Conservation (phyloP, 2,329 filamentous ascomycete species). For the Knufia fluminis region DNA sequence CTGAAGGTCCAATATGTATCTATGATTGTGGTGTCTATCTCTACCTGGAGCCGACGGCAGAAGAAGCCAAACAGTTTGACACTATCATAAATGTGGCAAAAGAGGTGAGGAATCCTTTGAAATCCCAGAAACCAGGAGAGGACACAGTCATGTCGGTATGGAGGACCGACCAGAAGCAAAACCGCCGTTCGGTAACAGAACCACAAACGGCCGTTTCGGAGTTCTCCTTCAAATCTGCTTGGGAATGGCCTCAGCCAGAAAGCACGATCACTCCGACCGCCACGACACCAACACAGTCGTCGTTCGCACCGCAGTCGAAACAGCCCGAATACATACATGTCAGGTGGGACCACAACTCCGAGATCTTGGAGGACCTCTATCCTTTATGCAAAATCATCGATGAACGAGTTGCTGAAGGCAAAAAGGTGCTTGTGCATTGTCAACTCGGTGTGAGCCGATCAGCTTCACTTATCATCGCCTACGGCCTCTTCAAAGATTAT, state of each 20-base stretch:
- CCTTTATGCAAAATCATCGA: slow-evolving; percentile 54
- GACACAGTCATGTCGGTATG: slow-evolving; percentile 35
- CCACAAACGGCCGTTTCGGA: slow-evolving; percentile 38
- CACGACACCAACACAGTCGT: slow-evolving; percentile 17
- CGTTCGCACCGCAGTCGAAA: slow-evolving; percentile 8
- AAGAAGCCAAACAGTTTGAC: slow-evolving; percentile 52
- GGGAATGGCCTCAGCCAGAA: slow-evolving; percentile 31
- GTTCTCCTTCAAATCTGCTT: slow-evolving; percentile 41
- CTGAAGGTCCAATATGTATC: slow-evolving; percentile 54
- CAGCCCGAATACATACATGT: slow-evolving; percentile 56
- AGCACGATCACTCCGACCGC: slow-evolving; percentile 20
- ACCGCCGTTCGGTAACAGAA: slow-evolving; percentile 30
- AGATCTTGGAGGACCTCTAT: slow-evolving; percentile 54
- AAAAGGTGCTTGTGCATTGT: slow-evolving; percentile 55
- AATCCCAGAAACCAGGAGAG: slow-evolving; percentile 25
- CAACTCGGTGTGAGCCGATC: slow-evolving; percentile 58
- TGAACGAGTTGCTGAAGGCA: slow-evolving; percentile 46
- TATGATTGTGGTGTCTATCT: slow-evolving; percentile 54
- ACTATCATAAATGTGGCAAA: slow-evolving; percentile 58
- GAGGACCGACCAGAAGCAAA: slow-evolving; percentile 39
- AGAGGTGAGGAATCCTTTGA: slow-evolving; percentile 54
- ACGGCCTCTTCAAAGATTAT: slow-evolving; percentile 55
- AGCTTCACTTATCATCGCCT: slow-evolving; percentile 57
- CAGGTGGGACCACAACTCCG: slow-evolving; percentile 59
- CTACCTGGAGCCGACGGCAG: slow-evolving; percentile 53